Percentiles rank a stretch among this genome's conserved stretches.
phyloP scores from a whole-genome alignment of 768 basidiomycete species.

The Daedalea quercina region DNA sequence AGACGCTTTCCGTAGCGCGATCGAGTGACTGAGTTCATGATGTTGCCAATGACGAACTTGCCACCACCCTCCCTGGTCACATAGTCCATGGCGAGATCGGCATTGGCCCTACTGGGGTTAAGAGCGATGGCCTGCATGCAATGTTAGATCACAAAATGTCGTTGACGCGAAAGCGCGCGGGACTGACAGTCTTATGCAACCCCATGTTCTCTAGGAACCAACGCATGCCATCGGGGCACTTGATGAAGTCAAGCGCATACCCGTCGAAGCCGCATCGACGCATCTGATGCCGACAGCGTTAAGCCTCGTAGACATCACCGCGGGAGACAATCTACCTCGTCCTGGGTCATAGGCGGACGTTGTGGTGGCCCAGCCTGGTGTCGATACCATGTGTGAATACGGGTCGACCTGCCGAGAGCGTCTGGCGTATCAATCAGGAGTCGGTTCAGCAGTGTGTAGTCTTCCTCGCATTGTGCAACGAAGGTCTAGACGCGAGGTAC shows the following conservation, averaged over 20 bases:
- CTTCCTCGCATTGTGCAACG: constrained; percentile 76
- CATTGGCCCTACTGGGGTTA: constrained; percentile 41
- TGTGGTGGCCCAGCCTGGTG: constrained; percentile 40
- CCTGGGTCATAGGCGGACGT: constrained; percentile 48
- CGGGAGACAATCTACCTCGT: constrained; percentile 42
- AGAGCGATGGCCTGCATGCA: constrained; percentile 53
- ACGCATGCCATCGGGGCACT: constrained; percentile 67
- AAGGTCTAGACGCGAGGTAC: constrained; percentile 54
- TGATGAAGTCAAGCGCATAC: constrained; percentile 76
- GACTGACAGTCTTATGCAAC: constrained; percentile 68
- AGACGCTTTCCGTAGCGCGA: constrained; percentile 67
- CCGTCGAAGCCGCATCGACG: constrained; percentile 61
- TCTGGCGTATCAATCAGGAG: constrained; percentile 58
- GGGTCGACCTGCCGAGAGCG: constrained; percentile 43
- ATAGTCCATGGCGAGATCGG: constrained; percentile 50
- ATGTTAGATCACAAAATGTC: not conserved
- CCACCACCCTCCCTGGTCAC: constrained; percentile 48
- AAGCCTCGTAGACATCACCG: not conserved
- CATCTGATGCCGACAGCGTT: no score
- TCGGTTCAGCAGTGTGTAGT: constrained; percentile 65
- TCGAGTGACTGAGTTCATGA: constrained; percentile 53
- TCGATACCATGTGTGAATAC: constrained; percentile 67
- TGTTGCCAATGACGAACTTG: constrained; percentile 54
- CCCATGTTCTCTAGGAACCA: constrained; percentile 62
- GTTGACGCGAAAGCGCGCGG: not conserved